Evolutionary conservation across 805 yeast species (phyloP), one percentile per base, ranked within the genome.

Genomic region (Metschnikowia peoriensis): DNA sequence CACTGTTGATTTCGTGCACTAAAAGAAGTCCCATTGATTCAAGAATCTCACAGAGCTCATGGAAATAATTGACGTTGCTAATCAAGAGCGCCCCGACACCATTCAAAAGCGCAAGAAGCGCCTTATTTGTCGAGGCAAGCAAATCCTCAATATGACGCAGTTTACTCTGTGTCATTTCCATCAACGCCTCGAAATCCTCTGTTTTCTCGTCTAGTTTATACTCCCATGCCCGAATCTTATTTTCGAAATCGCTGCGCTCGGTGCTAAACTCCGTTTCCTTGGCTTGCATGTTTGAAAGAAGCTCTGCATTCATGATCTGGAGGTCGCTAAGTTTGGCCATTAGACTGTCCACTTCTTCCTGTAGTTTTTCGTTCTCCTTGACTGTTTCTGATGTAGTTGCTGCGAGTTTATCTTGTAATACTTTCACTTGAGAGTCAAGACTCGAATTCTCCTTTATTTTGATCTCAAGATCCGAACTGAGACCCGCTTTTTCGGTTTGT

Each of bases 11-110:
- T 40, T 77, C 79, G 46, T 76, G 75, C 1, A 80, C 74, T 45
- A 88, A 76, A 38, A 90, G 75, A 44, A 91, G 72, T 0, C 97
- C 97, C 76, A 91, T 83, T 3, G 86, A 77, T 62, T 88, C 96
- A 34, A 89, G 70, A 3, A 86, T 70, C 45, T 79, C 71, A 52
- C 92, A 85, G 41, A 72, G 66, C 46, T 74, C 79, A 6, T 76
- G 62, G 52, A 84, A 69, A 47, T 59, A 68, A 6, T 63, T 65
- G 52, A 61, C 66, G 7, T 69, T 58, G 4, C 64, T 52, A 7
- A 43, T 39, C 49, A 66, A 64, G 46, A 73, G 62, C 34, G 61
- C 61, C 16, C 57, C 52, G 1, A 78, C 65, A 28, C 73, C 62
- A 16, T 34, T 9, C 2, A 49, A 38, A 39, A 54, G 46, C 7